phyloP scores from a whole-genome alignment of 2,329 filamentous ascomycete genomes.

The Pezicula neosporulosa region DNA sequence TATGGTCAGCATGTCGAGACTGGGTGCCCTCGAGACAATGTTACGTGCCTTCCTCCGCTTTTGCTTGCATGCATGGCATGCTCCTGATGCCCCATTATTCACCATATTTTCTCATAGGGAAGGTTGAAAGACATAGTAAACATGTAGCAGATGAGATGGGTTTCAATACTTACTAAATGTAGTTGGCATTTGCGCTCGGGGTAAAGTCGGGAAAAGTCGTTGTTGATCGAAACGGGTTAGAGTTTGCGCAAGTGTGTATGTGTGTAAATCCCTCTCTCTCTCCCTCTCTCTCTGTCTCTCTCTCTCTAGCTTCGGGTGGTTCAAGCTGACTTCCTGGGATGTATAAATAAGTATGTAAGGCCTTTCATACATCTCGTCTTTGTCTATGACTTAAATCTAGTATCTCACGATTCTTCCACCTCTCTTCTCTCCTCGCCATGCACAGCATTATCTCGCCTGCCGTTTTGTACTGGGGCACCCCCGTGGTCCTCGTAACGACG shows the following conservation, averaged over 20 bases:
- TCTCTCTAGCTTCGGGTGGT: too few species aligned
- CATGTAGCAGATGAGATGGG: background rate
- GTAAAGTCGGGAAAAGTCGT: background rate
- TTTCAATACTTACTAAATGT: background rate
- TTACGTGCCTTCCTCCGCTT: constrained; percentile 15
- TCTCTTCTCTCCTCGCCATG: too few species aligned
- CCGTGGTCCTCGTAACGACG: constrained; percentile 35
- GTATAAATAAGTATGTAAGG: too few species aligned
- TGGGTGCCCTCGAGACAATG: background rate
- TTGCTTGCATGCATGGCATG: constrained; percentile 14
- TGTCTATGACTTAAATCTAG: too few species aligned
- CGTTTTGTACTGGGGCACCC: constrained; percentile 39
- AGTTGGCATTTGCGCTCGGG: background rate
- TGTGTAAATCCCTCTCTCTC: too few species aligned
- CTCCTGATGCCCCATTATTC: constrained; percentile 12
- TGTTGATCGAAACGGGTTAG: background rate
- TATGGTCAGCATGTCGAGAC: background rate
- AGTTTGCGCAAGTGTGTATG: background rate
- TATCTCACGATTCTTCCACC: too few species aligned
- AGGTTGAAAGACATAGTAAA: background rate
- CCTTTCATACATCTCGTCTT: too few species aligned
- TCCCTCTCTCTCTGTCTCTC: too few species aligned
- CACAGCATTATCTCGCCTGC: constrained; percentile 38
- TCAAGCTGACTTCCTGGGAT: too few species aligned
- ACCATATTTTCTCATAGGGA: constrained; percentile 4